Base-by-base conservation (phyloP, 2,329 filamentous ascomycete species). In the Fusarium siculi region DNA sequence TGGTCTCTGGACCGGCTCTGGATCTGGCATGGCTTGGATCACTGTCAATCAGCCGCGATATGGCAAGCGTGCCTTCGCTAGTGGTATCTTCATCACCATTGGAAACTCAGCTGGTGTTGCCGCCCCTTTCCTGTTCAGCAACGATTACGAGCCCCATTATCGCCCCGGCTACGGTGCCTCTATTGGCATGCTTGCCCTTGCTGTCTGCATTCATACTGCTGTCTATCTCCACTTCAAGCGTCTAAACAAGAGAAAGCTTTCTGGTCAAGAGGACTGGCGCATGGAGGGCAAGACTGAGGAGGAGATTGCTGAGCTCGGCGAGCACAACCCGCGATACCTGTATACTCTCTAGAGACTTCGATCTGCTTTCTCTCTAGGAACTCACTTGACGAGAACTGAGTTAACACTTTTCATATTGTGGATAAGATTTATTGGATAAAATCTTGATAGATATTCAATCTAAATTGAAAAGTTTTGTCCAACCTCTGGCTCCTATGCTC, bases 101-200 rank as follows among this genome's bases (percentile, higher is more conserved):
- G 90, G 89, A 23, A 92, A 93, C 74, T 85, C 86, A 46, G 86
- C 87, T 21, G 91, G 91, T 10, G 89, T 92, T 39, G 89, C 91
- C 81, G 85, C 88, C 2, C 88, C 89, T 4, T 92, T 91, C 77
- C 79, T 89, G 0, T 89, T 88, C 66, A 81, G 82, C 7, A 79
- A 80, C 1, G 72, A 75, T 1, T 81, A 87, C 68, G 81, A 80
- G 0, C 87, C 87, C 0, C 79, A 81, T 1, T 90, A 85, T 63
- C 77, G 85, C 15, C 83, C 81, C n/a, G 88, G 88, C 1, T 87
- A 89, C 62, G 85, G 81, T 9, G 85, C 87, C 0, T 86, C 85
- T 0, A 82, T 89, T 71, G 83, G 84, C 1, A 84, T 89, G 81
- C 83, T 88, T 0, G 64, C 59, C 3, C 70, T 83, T 25, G 79